Percentiles rank a stretch among this genome's conserved stretches.
Evolutionary conservation across 129 eudicot genomes (phyloP).

Genomic region (Kitagawia praeruptora): DNA sequence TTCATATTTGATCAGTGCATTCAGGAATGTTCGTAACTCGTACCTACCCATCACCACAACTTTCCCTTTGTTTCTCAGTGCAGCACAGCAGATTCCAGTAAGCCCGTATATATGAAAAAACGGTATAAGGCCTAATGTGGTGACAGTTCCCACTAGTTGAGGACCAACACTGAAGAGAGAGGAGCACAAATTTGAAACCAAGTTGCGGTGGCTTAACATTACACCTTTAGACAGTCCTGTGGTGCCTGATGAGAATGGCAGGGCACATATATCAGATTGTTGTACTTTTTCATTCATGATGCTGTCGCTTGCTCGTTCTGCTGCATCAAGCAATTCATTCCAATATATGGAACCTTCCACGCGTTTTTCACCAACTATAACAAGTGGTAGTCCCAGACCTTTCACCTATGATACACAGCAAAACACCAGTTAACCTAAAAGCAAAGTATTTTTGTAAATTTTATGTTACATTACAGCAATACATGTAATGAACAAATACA

Average conservation of each 20-base stretch:
- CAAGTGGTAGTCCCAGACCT: constrained; percentile 50
- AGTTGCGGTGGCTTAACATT: constrained; percentile 82
- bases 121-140: constrained; percentile 76
- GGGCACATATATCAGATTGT: constrained; percentile 75
- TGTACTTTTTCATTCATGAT: constrained; percentile 26
- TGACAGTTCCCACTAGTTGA: constrained; percentile 59
- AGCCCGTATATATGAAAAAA: constrained; percentile 87
- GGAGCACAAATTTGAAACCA: constrained; percentile 79
- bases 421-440: no score
- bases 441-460: background rate
- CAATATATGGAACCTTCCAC: constrained; percentile 57
- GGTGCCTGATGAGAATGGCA: constrained; percentile 96
- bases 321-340: constrained; percentile 64
- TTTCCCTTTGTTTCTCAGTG: constrained; percentile 77
- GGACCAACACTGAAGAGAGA: constrained; percentile 68
- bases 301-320: constrained; percentile 39
- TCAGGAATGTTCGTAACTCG: constrained; percentile 51
- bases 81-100: constrained; percentile 77
- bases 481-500: background rate
- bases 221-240: constrained; percentile 90
- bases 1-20: constrained; percentile 60
- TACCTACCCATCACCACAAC: constrained; percentile 80
- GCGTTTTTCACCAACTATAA: constrained; percentile 48
- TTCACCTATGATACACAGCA: constrained; percentile 40
- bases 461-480: background rate